Evolutionary conservation across 2,329 filamentous ascomycete species (phyloP).

Genomic region (Neonectria punicea): DNA sequence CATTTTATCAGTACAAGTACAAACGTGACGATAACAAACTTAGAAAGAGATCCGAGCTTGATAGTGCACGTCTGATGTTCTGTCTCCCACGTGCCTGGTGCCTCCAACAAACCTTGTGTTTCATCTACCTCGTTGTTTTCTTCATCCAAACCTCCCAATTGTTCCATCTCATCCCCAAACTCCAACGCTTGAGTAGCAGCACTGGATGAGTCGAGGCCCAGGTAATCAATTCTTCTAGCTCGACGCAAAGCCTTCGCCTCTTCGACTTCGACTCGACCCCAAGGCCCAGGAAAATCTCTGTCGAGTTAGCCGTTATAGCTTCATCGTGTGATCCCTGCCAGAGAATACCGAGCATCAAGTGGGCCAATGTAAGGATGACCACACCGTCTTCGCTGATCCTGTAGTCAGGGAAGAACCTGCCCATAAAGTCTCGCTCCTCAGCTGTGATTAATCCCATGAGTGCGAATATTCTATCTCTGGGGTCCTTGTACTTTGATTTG

Average conservation of each 20-base stretch:
- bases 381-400: background rate
- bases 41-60: no score
- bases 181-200: background rate
- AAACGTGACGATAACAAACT: background rate
- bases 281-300: background rate
- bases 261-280: background rate
- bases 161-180: background rate
- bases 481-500: background rate
- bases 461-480: background rate
- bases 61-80: background rate
- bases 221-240: background rate
- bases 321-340: no score
- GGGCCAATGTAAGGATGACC: background rate
- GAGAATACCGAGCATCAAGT: background rate
- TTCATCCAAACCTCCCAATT: background rate
- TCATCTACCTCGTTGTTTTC: background rate
- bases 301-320: no score
- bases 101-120: no score
- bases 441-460: background rate
- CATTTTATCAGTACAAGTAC: background rate
- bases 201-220: background rate
- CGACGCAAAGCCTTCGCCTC: background rate
- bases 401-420: background rate
- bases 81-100: background rate
- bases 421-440: background rate